Evolutionary conservation across 139 green algal species (phyloP), one percentile per base, ranked within the genome.

Genomic region (Pseudopediastrum boryanum): DNA sequence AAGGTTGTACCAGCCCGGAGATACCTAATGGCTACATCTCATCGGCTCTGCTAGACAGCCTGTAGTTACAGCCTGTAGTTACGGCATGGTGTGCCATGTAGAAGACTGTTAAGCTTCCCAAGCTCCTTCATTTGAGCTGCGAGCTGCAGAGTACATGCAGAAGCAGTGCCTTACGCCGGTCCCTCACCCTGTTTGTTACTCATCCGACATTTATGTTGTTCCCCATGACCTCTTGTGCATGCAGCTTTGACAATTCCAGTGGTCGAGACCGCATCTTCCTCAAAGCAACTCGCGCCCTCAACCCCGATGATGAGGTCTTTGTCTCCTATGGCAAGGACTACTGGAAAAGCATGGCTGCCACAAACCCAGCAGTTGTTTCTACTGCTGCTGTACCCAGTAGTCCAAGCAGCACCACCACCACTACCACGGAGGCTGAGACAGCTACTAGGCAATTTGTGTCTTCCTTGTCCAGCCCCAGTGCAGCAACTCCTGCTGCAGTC

Each of bases 241-340:
- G 39, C 54, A 78, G 71, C 41, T 70, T 70, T 70, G 71, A 78
- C 50, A 27, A 21, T 2, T 59, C 35, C 27, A 29, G 68, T 54
- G 71, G 71, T 19, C 48, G 54, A 0, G 71, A 78, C 71, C 38
- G 71, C 41, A 56, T 78, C 27, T 78, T 70, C 54, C 71, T 78
- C 8, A 68, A 69, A 2, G 71, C 71, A 7, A 21, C 42, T 2
- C 19, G 36, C 1, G 56, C 68, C 54, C 21, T 78, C 2, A 10
- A 54, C 6, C 13, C 38, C 21, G 35, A 8, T 21, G n/a, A 58
- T 6, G 71, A 78, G 13, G 42, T 78, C 8, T 78, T 78, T 70
- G 71, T 69, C 4, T 46, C 35, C 25, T 78, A 78, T 43, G 71
- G 71, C 38, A 46, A 33, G 21, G 58, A 12, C 6, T 76, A 78